phyloP scores from a whole-genome alignment of 2,329 filamentous ascomycete species.

The Alternaria solani region DNA sequence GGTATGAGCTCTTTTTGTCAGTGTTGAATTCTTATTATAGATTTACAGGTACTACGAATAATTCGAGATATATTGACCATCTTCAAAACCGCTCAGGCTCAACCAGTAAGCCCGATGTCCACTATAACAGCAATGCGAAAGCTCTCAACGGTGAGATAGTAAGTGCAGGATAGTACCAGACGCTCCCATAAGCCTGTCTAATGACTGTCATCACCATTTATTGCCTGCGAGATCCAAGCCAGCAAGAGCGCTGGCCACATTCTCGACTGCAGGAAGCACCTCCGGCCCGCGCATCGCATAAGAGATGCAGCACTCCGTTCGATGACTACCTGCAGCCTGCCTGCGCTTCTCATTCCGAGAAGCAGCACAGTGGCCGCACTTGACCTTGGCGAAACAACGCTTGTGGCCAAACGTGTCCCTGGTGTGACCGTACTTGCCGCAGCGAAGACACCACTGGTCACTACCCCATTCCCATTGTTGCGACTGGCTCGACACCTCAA shows the following conservation, averaged over 20 bases:
- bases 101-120: not conserved
- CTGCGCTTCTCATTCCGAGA: not conserved
- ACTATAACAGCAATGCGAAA: not conserved
- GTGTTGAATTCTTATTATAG: not conserved
- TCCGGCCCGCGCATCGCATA: constrained; percentile 4
- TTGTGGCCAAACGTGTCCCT: not conserved
- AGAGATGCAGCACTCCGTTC: constrained; percentile 7
- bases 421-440: constrained; percentile 8
- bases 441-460: constrained; percentile 13
- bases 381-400: constrained; percentile 1
- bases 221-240: not conserved
- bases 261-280: not conserved
- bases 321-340: not conserved
- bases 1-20: not conserved
- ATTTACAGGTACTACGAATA: not conserved
- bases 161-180: not conserved
- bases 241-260: not conserved
- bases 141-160: not conserved
- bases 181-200: not conserved
- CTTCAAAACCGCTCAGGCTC: not conserved
- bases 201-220: not conserved
- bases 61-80: not conserved
- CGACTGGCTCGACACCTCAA: constrained; percentile 6
- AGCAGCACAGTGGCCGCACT: not conserved
- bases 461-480: constrained; percentile 14